Base-by-base conservation (phyloP, 148 eudicot species). In the Nyssa sinensis region DNA sequence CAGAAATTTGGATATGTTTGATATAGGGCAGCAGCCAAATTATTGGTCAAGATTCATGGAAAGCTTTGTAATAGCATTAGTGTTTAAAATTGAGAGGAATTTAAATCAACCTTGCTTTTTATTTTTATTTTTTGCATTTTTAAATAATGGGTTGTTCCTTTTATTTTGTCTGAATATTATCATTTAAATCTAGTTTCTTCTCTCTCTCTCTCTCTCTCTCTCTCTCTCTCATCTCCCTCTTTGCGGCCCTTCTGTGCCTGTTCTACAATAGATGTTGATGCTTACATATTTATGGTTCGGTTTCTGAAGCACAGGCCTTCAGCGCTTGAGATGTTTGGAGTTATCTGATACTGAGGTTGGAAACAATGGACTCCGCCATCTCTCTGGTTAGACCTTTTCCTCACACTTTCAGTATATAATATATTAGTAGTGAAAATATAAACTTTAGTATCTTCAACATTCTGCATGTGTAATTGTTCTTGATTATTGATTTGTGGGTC, bases 321-420 rank as follows among this genome's bases (percentile, higher is more conserved):
- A 74, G 68, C 86, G 60, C 63, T 78, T 96, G 85, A 91, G 86
- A 80, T 84, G 75, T 79, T 82, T 96, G 88, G 98, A 88, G 81
- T 69, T 96, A 81, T 96, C 99, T 78, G 99, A 96, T 81, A 96
- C 99, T 32, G 97, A 87, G 75, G 97, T 96, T 76, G 93, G 97
- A 74, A 93, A 88, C 88, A 77, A 69, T 69, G 98, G 98, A 62
- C 86, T 96, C 27, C 90, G 81, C 28, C 85, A 86, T 85, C 85
- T 96, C 62, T 86, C 93, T 78, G 98, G 99, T 93, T 78, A 78
- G 82, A 64, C n/a, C 34, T 62, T 19, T 44, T 35, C 47, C 34
- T 49, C 39, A 5, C 7, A 7, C 28, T 19, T 3, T 21, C 28
- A 27, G 8, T 59, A 21, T 31, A 23, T 59, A 4, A 30, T 30